Percentiles rank a stretch among this genome's conserved stretches.
phyloP scores from a whole-genome alignment of 192 early-diverging fungal genomes.

The Coemansia sp. region DNA sequence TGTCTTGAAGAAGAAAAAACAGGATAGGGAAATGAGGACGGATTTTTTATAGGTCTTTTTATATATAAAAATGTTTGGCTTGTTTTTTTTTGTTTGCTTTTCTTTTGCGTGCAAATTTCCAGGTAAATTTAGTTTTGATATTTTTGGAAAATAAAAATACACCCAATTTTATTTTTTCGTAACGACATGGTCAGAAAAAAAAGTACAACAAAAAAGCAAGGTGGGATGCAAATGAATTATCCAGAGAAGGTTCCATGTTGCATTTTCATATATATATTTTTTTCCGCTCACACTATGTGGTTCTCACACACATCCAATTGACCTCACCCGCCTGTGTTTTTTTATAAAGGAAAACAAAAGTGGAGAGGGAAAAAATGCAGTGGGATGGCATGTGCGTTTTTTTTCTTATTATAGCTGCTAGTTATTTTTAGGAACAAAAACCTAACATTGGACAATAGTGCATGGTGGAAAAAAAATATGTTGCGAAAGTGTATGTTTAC shows the following conservation, averaged over 20 bases:
- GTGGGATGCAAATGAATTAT: neutral
- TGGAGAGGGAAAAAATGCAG: neutral
- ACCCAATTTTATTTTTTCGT: too few species aligned
- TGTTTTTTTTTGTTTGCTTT: too few species aligned
- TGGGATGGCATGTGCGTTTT: neutral
- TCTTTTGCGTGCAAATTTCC: neutral
- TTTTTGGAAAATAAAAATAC: neutral
- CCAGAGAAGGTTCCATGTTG: neutral
- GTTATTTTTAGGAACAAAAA: too few species aligned
- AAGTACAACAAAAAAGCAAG: too few species aligned
- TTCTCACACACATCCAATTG: neutral
- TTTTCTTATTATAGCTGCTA: too few species aligned
- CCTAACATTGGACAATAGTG: too few species aligned
- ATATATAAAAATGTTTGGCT: neutral
- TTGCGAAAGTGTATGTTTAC: too few species aligned
- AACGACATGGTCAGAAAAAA: too few species aligned
- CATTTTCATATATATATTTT: neutral
- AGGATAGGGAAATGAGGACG: neutral
- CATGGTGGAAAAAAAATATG: too few species aligned
- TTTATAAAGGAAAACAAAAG: neutral
- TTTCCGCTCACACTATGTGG: neutral
- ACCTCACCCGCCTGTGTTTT: neutral
- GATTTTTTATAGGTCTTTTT: neutral
- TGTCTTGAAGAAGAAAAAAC: neutral
- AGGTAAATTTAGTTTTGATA: neutral